These are phyloP conservation scores for Salix brachista DNA, from an alignment of 345 rosid genomes.

Conservation along the genomic window DNA sequence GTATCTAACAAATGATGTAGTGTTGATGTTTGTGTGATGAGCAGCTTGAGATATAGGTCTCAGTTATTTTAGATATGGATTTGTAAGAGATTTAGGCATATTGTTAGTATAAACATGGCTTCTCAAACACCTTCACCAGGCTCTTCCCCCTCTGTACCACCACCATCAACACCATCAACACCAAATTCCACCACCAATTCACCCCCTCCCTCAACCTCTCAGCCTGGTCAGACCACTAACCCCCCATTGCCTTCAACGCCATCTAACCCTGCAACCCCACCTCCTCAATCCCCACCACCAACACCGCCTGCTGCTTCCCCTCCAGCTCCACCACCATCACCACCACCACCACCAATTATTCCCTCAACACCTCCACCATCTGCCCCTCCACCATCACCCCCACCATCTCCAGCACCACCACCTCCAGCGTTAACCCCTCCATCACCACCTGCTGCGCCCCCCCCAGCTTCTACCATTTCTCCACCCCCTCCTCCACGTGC, in stretches of 20 bases:
- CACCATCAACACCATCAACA: constrained; percentile 36
- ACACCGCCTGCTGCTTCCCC: constrained; percentile 33
- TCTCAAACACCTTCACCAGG: constrained; percentile 43
- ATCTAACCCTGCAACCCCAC: constrained; percentile 30
- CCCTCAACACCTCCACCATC: constrained; percentile 36
- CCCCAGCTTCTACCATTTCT: constrained; percentile 22
- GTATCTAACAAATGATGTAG: background rate
- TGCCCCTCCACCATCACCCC: constrained; percentile 36
- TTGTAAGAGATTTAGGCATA: constrained; percentile 17
- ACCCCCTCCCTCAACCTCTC: constrained; percentile 28
- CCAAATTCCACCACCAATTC: constrained; percentile 2
- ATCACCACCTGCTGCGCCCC: constrained; percentile 28
- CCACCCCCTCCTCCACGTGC: constrained; percentile 47
- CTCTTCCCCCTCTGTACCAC: constrained; percentile 31
- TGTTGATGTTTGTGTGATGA: background rate
- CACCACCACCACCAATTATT: constrained; percentile 23
- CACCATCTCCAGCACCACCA: constrained; percentile 39
- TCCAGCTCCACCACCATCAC: constrained; percentile 19
- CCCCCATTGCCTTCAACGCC: constrained; percentile 38
- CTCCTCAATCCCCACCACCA: constrained; percentile 48
- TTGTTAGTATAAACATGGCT: constrained; percentile 38
- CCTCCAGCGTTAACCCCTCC: constrained; percentile 42
- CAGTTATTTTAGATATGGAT: constrained; percentile 13
- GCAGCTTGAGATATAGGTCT: constrained; percentile 4
- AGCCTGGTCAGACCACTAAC: constrained; percentile 28